Conservation (phyloP, 1,284 basidiomycete species). For the Naganishia sp. region DNA sequence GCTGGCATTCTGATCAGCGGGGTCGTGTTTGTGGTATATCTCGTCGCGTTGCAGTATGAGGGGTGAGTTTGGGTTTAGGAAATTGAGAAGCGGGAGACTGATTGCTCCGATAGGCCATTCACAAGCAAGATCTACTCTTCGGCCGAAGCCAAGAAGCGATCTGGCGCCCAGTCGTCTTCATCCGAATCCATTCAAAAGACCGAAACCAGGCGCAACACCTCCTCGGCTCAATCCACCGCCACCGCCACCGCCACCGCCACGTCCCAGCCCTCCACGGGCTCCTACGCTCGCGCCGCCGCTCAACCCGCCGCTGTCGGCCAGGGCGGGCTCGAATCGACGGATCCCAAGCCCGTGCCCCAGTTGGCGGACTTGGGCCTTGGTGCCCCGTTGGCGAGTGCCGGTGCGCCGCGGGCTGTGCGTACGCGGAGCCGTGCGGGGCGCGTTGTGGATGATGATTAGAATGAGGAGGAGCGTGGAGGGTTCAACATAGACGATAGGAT, state of each 20-base stretch:
- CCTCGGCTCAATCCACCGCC: slow-evolving; percentile 33
- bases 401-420: slow-evolving; percentile 40
- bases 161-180: slow-evolving; percentile 33
- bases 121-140: slow-evolving; percentile 53
- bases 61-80: slow-evolving; percentile 61
- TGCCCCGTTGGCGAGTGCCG: slow-evolving; percentile 28
- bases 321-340: slow-evolving; percentile 34
- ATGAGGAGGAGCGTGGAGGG: not conserved
- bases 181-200: slow-evolving; percentile 21
- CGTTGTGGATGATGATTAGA: slow-evolving; percentile 40
- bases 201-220: slow-evolving; percentile 11
- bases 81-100: not conserved
- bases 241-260: slow-evolving; percentile 18
- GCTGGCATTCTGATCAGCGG: slow-evolving; percentile 72
- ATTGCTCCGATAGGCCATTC: slow-evolving; percentile 45
- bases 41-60: slow-evolving; percentile 79
- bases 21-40: slow-evolving; percentile 79
- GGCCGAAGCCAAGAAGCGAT: slow-evolving; percentile 35
- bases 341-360: slow-evolving; percentile 32
- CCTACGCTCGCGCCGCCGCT: slow-evolving; percentile 37
- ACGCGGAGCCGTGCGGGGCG: slow-evolving; percentile 49
- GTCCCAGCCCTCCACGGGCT: slow-evolving; percentile 2
- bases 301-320: slow-evolving; percentile 22
- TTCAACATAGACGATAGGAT: slow-evolving; percentile 18
- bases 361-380: slow-evolving; percentile 30